Evolutionary conservation across 2,329 filamentous ascomycete species (phyloP).

Genomic region (Cryphonectria carpinicola): DNA sequence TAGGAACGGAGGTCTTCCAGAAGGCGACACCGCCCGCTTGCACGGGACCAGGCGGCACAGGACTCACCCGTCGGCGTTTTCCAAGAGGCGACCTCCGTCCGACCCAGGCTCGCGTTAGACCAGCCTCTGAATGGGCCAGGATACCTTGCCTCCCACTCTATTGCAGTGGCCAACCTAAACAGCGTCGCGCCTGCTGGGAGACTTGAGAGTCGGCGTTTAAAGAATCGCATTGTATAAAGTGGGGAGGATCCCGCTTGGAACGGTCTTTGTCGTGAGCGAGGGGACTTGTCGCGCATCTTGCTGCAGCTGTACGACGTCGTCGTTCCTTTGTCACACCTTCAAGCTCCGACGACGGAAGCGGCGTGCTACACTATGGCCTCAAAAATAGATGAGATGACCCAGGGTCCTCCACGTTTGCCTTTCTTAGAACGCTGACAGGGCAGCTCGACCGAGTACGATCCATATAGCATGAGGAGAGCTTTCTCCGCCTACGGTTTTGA

Average conservation of each 20-base stretch:
- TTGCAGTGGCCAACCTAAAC: background rate
- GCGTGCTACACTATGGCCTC: background rate
- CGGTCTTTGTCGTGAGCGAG: background rate
- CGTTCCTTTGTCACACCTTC: background rate
- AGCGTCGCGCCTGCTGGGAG: background rate
- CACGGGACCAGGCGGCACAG: background rate
- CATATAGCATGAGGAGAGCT: background rate
- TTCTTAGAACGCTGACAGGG: no score
- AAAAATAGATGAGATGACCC: background rate
- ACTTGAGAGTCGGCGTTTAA: background rate
- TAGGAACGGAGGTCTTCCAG: background rate
- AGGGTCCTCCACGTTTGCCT: no score
- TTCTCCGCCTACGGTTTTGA: background rate
- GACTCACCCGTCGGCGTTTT: background rate
- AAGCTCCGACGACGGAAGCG: background rate
- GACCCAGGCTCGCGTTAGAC: background rate
- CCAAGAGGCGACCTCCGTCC: background rate
- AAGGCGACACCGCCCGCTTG: constrained; percentile 4
- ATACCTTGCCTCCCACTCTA: background rate
- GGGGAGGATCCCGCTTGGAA: background rate
- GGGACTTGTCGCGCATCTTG: background rate
- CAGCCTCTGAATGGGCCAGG: background rate
- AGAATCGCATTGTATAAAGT: background rate
- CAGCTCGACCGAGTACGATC: no score
- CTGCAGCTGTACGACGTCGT: background rate